Percentiles rank a stretch among this genome's conserved stretches.
These are phyloP conservation scores for Cryptosporidium tyzzeri DNA, from an alignment of 169 alveolate genomes.

Conservation along the genomic window DNA sequence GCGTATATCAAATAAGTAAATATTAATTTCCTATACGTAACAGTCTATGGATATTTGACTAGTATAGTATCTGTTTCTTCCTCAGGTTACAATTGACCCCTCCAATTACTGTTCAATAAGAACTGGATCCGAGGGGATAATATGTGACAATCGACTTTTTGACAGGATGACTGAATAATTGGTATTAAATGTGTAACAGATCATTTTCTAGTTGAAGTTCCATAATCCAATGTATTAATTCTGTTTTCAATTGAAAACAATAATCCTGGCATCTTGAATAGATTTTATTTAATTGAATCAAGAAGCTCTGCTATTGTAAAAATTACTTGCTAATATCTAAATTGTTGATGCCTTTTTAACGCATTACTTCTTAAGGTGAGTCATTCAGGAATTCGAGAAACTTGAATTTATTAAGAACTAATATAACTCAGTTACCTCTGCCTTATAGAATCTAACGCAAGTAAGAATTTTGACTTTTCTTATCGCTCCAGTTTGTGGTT, in stretches of 20 bases:
- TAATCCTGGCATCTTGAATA: constrained; percentile 7
- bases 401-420: background rate
- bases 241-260: constrained; percentile 19
- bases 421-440: background rate
- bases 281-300: constrained; percentile 7
- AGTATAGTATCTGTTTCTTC: constrained; percentile 77
- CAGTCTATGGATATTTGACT: constrained; percentile 77
- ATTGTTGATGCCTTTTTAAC: constrained; percentile 24
- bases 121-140: constrained; percentile 66
- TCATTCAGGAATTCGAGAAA: background rate
- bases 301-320: constrained; percentile 33
- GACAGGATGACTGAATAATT: constrained; percentile 76
- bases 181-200: constrained; percentile 57
- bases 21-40: constrained; percentile 36
- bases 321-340: background rate
- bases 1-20: constrained; percentile 16
- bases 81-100: constrained; percentile 77
- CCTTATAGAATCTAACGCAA: background rate
- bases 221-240: constrained; percentile 44
- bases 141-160: constrained; percentile 74
- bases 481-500: constrained; percentile 54
- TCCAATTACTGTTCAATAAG: constrained; percentile 56
- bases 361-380: constrained; percentile 7
- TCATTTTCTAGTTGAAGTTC: constrained; percentile 48
- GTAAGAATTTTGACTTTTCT: background rate